Evolutionary conservation across 108 stramenopile species (phyloP).

Genomic region (Cyclostephanos invisitatus): DNA sequence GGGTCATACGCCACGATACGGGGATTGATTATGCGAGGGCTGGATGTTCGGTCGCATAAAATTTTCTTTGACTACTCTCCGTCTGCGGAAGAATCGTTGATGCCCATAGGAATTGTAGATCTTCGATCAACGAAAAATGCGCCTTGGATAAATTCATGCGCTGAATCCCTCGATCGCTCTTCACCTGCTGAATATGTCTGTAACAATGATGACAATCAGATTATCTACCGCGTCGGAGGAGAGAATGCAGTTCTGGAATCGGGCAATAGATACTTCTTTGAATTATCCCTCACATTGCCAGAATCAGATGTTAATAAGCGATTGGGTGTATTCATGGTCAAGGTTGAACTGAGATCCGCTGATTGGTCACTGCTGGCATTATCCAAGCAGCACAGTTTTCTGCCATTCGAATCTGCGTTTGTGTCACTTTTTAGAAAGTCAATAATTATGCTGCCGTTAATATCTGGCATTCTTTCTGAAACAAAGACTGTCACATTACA

Average conservation of each 20-base stretch:
- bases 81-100: background rate
- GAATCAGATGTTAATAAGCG: conserved; percentile 63
- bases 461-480: conserved; percentile 70
- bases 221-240: background rate
- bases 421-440: conserved; percentile 62
- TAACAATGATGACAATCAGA: conserved; percentile 14
- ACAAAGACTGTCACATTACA: conserved; percentile 59
- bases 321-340: conserved; percentile 68
- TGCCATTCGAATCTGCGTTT: conserved; percentile 74
- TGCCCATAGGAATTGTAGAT: conserved; percentile 38
- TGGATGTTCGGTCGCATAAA: conserved; percentile 45
- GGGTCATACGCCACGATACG: conserved; percentile 25
- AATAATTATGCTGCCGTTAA: conserved; percentile 53
- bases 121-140: conserved; percentile 26
- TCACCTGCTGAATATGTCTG: conserved; percentile 16
- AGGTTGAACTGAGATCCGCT: conserved; percentile 47
- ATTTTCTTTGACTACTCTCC: conserved; percentile 51
- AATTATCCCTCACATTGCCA: conserved; percentile 65
- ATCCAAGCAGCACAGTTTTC: conserved; percentile 61
- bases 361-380: conserved; percentile 59
- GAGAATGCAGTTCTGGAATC: conserved; percentile 41
- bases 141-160: conserved; percentile 40
- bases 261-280: conserved; percentile 62
- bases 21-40: conserved; percentile 39
- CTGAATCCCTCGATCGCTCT: background rate